These are phyloP conservation scores for Xerocomellus intermedius DNA, from an alignment of 768 basidiomycete genomes.

Conservation along the genomic window DNA sequence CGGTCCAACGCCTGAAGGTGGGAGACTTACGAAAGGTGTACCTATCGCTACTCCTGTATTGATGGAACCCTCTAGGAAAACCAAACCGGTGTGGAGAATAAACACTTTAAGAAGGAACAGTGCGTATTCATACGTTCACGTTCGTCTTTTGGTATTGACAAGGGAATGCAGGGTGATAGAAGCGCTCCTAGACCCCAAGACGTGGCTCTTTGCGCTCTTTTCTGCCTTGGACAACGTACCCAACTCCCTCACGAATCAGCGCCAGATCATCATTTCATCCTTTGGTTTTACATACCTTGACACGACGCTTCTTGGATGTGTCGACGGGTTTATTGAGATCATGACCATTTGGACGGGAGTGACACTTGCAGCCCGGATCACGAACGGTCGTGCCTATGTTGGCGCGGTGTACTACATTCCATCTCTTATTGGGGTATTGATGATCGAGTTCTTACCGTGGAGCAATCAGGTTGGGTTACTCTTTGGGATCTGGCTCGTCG, in stretches of 20 bases:
- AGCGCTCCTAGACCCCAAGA: conserved; percentile 66
- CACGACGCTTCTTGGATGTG: conserved; percentile 68
- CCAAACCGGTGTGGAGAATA: conserved; percentile 82
- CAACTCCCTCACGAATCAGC: conserved; percentile 66
- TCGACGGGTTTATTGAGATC: conserved; percentile 65
- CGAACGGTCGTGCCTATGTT: conserved; percentile 63
- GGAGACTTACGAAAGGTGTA: background rate
- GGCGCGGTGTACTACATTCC: conserved; percentile 62
- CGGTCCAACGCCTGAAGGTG: conserved; percentile 65
- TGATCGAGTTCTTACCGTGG: conserved; percentile 67
- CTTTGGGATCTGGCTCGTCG: conserved; percentile 40
- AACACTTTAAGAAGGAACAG: conserved; percentile 79
- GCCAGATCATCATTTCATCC: conserved; percentile 59
- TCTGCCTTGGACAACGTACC: conserved; percentile 60
- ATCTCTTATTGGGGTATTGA: conserved; percentile 57
- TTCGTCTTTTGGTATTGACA: background rate
- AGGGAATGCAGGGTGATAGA: conserved; percentile 55
- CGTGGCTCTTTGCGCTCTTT: conserved; percentile 75
- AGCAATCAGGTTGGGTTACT: conserved; percentile 62
- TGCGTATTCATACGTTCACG: conserved; percentile 34
- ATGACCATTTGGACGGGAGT: conserved; percentile 69
- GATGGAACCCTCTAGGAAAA: conserved; percentile 45
- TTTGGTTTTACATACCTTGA: conserved; percentile 65
- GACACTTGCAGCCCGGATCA: conserved; percentile 51
- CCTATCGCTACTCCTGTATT: background rate